Base-by-base conservation (phyloP, 192 early-diverging fungal genomes). In the Endogone sp. region DNA sequence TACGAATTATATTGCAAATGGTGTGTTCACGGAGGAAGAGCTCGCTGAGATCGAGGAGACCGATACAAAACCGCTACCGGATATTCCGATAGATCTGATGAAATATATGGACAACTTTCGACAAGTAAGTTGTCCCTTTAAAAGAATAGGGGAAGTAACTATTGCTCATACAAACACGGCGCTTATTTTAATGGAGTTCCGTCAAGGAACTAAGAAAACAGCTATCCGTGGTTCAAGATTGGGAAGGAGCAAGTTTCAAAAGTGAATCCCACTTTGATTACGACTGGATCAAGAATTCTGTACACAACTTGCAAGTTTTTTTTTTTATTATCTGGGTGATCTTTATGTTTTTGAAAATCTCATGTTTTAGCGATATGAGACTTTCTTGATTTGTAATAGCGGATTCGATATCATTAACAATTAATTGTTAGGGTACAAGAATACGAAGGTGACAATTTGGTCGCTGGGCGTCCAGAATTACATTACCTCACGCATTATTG, bases 241-340 rank as follows among this genome's bases (percentile, higher is more conserved):
- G 54, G 66, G 63, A 71, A 65, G 29, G 23, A 29, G 29, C 22
- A 16, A 26, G 16, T 4, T 73, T 32, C 49, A 68, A 57, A 49
- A 37, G 26, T 4, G 11, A 59, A 63, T 56, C 3, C 10, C 54
- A 67, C 37, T 68, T 68, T 26, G 54, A 73, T 49, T 22, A 63
- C 63, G 61, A 73, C 64, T 68, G 71, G 71, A 63, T 73, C 11
- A 60, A 62, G 68, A 73, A 65, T 56, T 55, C 64, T 30, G 11
- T 64, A 22, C 61, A 70, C 49, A 75, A 29, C n/a, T 44, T 75
- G 58, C 69, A 67, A 63, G 37, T 4, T 4, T 55, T 67, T 26
- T 23, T 69, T 25, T 63, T 4, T 37, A 2, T 63, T 49, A 25
- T 44, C 37, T 44, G 37, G 37, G 37, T 8, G 37, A 44, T 44